Conservation (phyloP, 768 basidiomycete species). For the Russula virescens region DNA sequence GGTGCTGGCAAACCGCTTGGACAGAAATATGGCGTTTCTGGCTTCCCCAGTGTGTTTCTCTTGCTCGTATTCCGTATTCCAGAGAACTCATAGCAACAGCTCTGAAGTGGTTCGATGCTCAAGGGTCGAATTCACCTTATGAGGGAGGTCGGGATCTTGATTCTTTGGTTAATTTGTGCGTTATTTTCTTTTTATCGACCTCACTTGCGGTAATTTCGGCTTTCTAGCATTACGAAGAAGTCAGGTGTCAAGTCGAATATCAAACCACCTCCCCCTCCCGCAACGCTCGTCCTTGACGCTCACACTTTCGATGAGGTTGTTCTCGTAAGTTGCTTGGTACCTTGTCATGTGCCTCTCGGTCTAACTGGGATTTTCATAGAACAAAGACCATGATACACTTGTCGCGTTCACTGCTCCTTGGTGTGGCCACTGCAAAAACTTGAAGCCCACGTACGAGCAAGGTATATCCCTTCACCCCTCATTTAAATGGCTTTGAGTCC, state of each 20-base stretch:
- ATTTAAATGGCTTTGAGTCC: neutral
- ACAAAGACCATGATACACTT: constrained; percentile 77
- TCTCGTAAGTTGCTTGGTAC: constrained; percentile 38
- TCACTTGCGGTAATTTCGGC: neutral
- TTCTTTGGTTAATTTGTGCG: constrained; percentile 68
- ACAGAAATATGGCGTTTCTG: constrained; percentile 70
- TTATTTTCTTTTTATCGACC: constrained; percentile 5
- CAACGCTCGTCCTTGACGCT: constrained; percentile 58
- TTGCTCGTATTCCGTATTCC: neutral
- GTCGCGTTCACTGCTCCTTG: constrained; percentile 81
- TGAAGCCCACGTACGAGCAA: constrained; percentile 85
- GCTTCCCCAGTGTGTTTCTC: constrained; percentile 72
- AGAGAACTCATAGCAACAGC: constrained; percentile 43
- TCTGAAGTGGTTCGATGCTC: constrained; percentile 82
- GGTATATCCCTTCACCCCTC: constrained; percentile 34
- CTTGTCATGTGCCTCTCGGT: neutral
- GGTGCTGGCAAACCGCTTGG: constrained; percentile 76
- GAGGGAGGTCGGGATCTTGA: constrained; percentile 79
- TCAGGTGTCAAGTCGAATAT: constrained; percentile 83
- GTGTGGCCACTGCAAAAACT: constrained; percentile 93
- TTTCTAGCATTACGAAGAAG: constrained; percentile 60
- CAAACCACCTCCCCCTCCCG: constrained; percentile 75
- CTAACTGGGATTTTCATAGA: neutral
- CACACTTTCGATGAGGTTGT: constrained; percentile 74
- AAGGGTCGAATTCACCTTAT: constrained; percentile 56